Evolutionary conservation across 1,284 basidiomycete species (phyloP).

Genomic region (Malassezia yamatoensis): DNA sequence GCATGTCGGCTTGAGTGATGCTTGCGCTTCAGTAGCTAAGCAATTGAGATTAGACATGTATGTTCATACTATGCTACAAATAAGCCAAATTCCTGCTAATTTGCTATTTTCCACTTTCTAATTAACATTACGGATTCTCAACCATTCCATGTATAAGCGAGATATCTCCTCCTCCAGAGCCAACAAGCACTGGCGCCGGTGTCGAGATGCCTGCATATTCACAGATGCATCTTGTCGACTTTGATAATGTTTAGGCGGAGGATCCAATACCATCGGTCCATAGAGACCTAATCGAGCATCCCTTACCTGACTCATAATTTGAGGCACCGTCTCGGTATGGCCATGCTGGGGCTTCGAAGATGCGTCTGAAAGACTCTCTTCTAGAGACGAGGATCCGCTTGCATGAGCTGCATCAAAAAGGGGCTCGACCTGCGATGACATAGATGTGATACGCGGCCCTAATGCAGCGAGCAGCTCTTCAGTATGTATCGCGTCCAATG

Average conservation of each 20-base stretch:
- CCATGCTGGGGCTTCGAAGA: not conserved
- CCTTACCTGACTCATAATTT: not conserved
- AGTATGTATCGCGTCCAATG: not conserved
- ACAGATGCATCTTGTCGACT: not conserved
- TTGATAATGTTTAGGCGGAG: not conserved
- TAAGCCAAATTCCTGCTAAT: not conserved
- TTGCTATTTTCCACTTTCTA: not conserved
- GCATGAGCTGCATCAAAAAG: too few species aligned
- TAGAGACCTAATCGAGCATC: not conserved
- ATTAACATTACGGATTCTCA: not conserved
- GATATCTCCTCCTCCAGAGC: constrained; percentile 2
- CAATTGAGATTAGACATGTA: constrained; percentile 59
- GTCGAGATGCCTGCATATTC: not conserved
- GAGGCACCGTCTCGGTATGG: not conserved
- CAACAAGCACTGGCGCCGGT: not conserved
- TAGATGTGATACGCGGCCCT: too few species aligned
- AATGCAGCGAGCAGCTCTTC: not conserved
- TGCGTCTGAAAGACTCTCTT: too few species aligned
- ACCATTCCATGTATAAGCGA: constrained; percentile 2
- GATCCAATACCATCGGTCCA: not conserved
- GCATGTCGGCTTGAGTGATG: constrained; percentile 66
- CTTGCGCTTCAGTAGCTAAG: constrained; percentile 68
- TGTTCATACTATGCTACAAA: not conserved
- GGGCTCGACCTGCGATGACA: too few species aligned
- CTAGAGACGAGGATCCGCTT: too few species aligned